phyloP scores from a whole-genome alignment of 257 asterid genomes.

The Plantago ovata region DNA sequence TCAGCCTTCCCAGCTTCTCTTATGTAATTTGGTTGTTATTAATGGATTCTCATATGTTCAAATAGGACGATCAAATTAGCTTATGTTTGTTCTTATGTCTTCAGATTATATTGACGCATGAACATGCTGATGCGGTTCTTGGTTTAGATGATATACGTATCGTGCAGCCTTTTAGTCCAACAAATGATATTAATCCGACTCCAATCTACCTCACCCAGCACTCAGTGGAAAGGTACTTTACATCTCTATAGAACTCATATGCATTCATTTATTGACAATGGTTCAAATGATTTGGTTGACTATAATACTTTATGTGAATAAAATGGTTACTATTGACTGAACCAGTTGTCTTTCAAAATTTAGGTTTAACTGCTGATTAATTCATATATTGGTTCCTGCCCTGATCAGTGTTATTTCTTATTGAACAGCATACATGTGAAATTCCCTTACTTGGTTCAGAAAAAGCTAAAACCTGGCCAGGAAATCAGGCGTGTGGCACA shows the following conservation, averaged over 20 bases:
- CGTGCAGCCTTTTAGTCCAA: slow-evolving; percentile 91
- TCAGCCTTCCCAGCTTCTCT: too few species aligned
- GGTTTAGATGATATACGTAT: slow-evolving; percentile 92
- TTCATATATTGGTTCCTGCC: background rate
- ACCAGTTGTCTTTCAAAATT: background rate
- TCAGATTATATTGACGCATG: slow-evolving; percentile 94
- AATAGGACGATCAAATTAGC: too few species aligned
- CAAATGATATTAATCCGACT: slow-evolving; percentile 84
- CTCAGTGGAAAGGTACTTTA: slow-evolving; percentile 76
- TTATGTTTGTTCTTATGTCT: slow-evolving; percentile 22
- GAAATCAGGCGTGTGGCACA: slow-evolving; percentile 95
- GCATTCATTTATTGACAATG: slow-evolving; percentile 9
- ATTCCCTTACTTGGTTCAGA: slow-evolving; percentile 83
- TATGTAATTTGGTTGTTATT: too few species aligned
- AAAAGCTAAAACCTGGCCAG: slow-evolving; percentile 78
- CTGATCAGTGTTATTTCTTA: slow-evolving; percentile 1
- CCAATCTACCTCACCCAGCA: slow-evolving; percentile 72
- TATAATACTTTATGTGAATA: background rate
- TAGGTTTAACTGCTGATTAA: background rate
- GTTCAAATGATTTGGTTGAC: background rate
- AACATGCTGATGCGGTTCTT: slow-evolving; percentile 98
- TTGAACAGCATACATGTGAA: slow-evolving; percentile 71
- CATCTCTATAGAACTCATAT: background rate
- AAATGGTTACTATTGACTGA: background rate
- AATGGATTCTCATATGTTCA: too few species aligned